Base-by-base conservation (phyloP, 2,329 filamentous ascomycete species). In the Cryphonectria nitschkei region DNA sequence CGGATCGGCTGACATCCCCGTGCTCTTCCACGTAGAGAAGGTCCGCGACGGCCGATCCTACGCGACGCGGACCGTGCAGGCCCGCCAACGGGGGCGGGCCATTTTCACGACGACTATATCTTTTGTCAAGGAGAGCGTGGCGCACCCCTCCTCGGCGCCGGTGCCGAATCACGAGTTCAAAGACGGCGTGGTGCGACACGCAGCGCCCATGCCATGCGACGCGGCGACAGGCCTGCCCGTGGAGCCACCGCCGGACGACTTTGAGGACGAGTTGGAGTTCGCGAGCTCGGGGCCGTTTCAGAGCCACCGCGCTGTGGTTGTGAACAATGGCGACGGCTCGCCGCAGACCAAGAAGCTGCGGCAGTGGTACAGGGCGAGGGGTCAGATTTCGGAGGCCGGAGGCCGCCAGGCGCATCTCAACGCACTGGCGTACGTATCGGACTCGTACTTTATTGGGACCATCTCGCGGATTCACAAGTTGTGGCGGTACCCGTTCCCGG, bases 21-120 rank as follows among this genome's bases (percentile, higher is more conserved):
- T 98, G 75, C 87, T 98, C 73, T 98, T 97, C 84, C 93, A 98
- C 79, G 96, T 99, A 63, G 96, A 98, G 84, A 89, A 93, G 67
- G 94, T 99, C 64, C 91, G 96, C 69, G 94, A 97, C 79, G 96
- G 96, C 11, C 90, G 92, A 72, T 95, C 92, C 67, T 99, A 95
- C 80, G 91, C 93, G 68, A 98, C 96, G 52, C 88, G 96, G 68
- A 98, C 95, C 0, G 96, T 99, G n/a, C 95, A 98, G 82, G 96
- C 96, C 43, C 87, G 94, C 39, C 96, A 99, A 83, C 87, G 90
- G 56, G 96, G 95, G 13, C 89, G 90, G 72, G 93, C 92, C 78
- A 98, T 99, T 82, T 98, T 98, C 83, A 98, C 95, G 26, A 96
- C 94, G 1, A 99, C 95, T 7, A 89, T 97, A 82, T 96, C 92